phyloP scores from a whole-genome alignment of 108 stramenopile species.

The Pseudonitzschia pungens region DNA sequence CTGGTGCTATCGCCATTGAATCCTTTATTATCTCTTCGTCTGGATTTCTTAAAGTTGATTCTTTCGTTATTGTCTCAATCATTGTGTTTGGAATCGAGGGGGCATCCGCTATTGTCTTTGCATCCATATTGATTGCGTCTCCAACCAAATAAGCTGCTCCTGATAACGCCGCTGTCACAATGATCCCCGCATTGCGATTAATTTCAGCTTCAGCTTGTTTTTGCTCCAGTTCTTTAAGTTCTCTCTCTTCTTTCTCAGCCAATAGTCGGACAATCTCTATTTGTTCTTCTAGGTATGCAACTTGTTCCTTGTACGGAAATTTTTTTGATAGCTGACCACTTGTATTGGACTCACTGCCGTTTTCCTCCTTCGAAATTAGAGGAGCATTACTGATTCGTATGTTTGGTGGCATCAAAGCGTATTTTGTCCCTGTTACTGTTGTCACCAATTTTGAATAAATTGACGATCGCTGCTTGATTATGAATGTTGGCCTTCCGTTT shows the following conservation, averaged over 20 bases:
- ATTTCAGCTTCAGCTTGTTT: not conserved
- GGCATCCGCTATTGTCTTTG: not conserved
- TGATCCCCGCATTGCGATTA: not conserved
- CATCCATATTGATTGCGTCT: not conserved
- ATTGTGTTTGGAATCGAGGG: not conserved
- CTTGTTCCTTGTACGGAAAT: constrained; percentile 24
- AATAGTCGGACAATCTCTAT: constrained; percentile 25
- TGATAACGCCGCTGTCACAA: not conserved
- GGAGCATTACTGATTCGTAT: not conserved
- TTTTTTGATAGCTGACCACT: not conserved
- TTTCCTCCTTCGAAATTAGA: not conserved
- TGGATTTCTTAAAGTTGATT: not conserved
- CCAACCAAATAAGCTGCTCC: not conserved
- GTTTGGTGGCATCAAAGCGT: constrained; percentile 3
- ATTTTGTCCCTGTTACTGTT: constrained; percentile 5
- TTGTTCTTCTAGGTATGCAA: constrained; percentile 43
- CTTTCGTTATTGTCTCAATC: not conserved
- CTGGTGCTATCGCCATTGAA: not conserved
- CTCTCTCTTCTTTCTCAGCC: not conserved
- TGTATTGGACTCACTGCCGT: not conserved
- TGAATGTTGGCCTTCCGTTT: not conserved
- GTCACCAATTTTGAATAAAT: constrained; percentile 2
- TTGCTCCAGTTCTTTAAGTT: not conserved
- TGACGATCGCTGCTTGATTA: not conserved
- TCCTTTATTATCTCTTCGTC: not conserved